A percentile compares a stretch with the other conserved stretches of the same genome.
Evolutionary conservation across 164 flowering plant species (phyloP).

Genomic region (Cinnamomum chago): DNA sequence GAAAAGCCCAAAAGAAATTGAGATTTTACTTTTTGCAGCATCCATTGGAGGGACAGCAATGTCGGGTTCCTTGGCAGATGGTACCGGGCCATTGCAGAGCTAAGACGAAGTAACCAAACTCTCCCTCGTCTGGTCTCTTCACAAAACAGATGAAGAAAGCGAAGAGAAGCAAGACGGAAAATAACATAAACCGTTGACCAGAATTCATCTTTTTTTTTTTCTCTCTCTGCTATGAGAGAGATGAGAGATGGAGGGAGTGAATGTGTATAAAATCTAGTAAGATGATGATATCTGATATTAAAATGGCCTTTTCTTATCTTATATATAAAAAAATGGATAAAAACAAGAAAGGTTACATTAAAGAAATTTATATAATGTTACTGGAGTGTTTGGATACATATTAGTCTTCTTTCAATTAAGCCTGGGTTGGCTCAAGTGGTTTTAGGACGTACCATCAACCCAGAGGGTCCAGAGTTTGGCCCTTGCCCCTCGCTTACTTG

Average conservation of each 20-base stretch:
- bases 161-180: neutral
- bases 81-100: constrained; percentile 77
- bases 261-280: too few relatives aligned
- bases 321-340: too few relatives aligned
- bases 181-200: neutral
- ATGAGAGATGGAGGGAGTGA: neutral
- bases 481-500: too few relatives aligned
- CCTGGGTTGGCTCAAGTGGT: too few relatives aligned
- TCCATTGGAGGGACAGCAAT: constrained; percentile 61
- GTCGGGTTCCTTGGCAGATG: constrained; percentile 38
- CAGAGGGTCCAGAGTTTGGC: too few relatives aligned
- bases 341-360: too few relatives aligned
- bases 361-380: too few relatives aligned
- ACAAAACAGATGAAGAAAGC: neutral
- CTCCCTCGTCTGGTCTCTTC: constrained; percentile 7
- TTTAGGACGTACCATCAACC: too few relatives aligned
- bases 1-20: neutral
- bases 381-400: too few relatives aligned
- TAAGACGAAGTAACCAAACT: constrained; percentile 59
- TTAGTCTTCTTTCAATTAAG: too few relatives aligned
- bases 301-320: too few relatives aligned
- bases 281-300: neutral
- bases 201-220: neutral
- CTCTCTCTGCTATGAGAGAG: neutral
- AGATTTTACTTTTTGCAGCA: constrained; percentile 49